These are phyloP conservation scores for Pseudogymnoascus verrucosus DNA, from an alignment of 2,329 filamentous ascomycete genomes.

Conservation along the genomic window DNA sequence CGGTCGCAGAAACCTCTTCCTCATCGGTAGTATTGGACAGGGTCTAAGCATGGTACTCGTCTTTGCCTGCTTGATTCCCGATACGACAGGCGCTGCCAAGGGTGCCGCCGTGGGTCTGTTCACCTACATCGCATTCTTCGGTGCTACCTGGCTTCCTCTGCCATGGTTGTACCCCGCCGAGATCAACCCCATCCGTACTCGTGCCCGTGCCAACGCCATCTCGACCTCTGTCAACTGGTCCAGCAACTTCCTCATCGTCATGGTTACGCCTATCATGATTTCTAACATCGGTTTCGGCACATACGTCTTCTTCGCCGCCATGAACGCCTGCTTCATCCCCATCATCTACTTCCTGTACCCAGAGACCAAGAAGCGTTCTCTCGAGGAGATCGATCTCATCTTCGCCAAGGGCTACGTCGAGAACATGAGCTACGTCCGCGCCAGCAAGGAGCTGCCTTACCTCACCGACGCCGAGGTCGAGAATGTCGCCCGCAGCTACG, in stretches of 20 bases:
- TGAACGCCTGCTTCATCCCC: conserved; percentile 32
- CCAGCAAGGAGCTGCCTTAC: conserved; percentile 48
- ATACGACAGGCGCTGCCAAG: conserved; percentile 23
- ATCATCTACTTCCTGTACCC: conserved; percentile 35
- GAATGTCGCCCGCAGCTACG: conserved; percentile 19
- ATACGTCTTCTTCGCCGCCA: conserved; percentile 31
- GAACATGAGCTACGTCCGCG: conserved; percentile 51
- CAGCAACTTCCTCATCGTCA: conserved; percentile 49
- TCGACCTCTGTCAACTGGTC: conserved; percentile 44
- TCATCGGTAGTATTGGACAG: conserved; percentile 59
- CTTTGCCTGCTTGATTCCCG: conserved; percentile 31
- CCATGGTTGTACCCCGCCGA: conserved; percentile 57
- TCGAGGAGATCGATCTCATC: conserved; percentile 65
- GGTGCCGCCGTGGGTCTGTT: conserved; percentile 48
- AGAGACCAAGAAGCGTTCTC: conserved; percentile 44
- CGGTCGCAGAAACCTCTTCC: conserved; percentile 63
- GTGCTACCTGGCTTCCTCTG: conserved; percentile 51
- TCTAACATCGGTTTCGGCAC: conserved; percentile 29
- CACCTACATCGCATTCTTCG: conserved; percentile 55
- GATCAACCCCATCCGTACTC: conserved; percentile 50
- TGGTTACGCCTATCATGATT: conserved; percentile 34
- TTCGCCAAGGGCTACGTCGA: conserved; percentile 53
- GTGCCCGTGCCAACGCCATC: conserved; percentile 55
- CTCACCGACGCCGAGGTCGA: conserved; percentile 45
- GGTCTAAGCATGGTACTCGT: conserved; percentile 57